A percentile compares a stretch with the other conserved stretches of the same genome.
These are phyloP conservation scores for Blastocystis hominis DNA, from an alignment of 352 stramenopile genomes.

Conservation along the genomic window DNA sequence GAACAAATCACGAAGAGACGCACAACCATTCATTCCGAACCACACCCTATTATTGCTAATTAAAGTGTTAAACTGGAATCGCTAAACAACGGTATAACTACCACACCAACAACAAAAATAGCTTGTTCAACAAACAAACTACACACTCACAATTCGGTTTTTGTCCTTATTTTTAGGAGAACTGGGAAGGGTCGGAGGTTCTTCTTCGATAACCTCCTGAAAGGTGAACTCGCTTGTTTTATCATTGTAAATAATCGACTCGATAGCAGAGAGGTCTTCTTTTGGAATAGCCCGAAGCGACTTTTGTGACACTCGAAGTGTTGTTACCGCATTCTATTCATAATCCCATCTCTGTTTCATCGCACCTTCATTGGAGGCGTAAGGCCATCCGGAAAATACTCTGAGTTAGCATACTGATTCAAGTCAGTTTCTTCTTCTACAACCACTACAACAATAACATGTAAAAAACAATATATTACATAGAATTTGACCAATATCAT, in stretches of 20 bases:
- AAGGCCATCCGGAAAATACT: conserved; percentile 25
- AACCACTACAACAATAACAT: conserved; percentile 4
- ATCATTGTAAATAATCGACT: conserved; percentile 45
- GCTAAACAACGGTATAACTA: too few relatives aligned
- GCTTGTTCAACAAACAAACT: neutral
- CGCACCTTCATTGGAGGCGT: conserved; percentile 2
- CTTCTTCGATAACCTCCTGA: conserved; percentile 24
- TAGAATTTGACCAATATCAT: conserved; percentile 43
- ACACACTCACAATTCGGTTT: neutral
- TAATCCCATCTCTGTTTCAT: neutral
- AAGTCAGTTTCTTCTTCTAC: conserved; percentile 4
- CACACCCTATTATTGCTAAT: too few relatives aligned
- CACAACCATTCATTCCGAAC: too few relatives aligned
- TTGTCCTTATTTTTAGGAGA: conserved; percentile 18
- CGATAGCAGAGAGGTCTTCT: conserved; percentile 19
- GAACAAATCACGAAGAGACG: too few relatives aligned
- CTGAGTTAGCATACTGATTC: neutral
- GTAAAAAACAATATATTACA: neutral
- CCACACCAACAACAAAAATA: neutral
- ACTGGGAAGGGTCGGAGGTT: neutral
- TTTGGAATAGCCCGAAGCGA: neutral
- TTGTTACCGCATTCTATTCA: neutral
- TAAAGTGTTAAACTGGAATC: too few relatives aligned
- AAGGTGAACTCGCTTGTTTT: conserved; percentile 7
- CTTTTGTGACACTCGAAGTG: neutral